phyloP scores from a whole-genome alignment of 768 basidiomycete genomes.

The Clathrus columnatus region DNA sequence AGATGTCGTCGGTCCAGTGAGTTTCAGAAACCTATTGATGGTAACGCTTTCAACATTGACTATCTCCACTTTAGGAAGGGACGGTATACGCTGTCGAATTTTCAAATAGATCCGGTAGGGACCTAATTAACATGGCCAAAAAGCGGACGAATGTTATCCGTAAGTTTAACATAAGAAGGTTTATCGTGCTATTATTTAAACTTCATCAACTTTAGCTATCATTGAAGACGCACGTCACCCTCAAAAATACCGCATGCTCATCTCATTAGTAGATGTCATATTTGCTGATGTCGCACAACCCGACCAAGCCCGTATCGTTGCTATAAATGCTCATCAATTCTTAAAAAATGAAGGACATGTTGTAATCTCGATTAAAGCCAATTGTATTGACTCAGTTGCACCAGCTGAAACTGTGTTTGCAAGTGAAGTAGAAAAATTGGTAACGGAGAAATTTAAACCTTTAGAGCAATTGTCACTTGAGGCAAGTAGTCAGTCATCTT shows the following conservation, averaged over 20 bases:
- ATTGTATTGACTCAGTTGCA: conserved; percentile 95
- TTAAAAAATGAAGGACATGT: conserved; percentile 87
- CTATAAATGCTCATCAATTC: conserved; percentile 90
- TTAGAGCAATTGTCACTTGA: conserved; percentile 94
- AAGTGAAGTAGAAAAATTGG: conserved; percentile 72
- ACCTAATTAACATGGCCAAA: conserved; percentile 98
- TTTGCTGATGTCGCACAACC: conserved; percentile 99
- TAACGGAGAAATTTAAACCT: conserved; percentile 78
- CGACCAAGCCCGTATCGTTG: conserved; percentile 96
- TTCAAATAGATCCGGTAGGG: conserved; percentile 91
- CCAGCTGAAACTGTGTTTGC: conserved; percentile 87
- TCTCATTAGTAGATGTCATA: conserved; percentile 92
- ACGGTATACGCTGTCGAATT: conserved; percentile 98
- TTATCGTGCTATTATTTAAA: background rate
- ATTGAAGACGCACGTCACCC: conserved; percentile 96
- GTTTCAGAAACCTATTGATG: conserved; percentile 22
- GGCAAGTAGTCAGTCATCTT: conserved; percentile 7
- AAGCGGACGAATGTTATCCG: conserved; percentile 98
- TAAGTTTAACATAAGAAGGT: conserved; percentile 32
- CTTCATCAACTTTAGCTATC: conserved; percentile 50
- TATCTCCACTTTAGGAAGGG: conserved; percentile 55
- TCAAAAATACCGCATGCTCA: conserved; percentile 94
- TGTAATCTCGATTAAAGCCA: conserved; percentile 98
- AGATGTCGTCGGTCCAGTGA: conserved; percentile 92
- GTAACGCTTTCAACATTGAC: conserved; percentile 11